These are phyloP conservation scores for Cucumis melo DNA, from an alignment of 306 rosid species.

Conservation along the genomic window DNA sequence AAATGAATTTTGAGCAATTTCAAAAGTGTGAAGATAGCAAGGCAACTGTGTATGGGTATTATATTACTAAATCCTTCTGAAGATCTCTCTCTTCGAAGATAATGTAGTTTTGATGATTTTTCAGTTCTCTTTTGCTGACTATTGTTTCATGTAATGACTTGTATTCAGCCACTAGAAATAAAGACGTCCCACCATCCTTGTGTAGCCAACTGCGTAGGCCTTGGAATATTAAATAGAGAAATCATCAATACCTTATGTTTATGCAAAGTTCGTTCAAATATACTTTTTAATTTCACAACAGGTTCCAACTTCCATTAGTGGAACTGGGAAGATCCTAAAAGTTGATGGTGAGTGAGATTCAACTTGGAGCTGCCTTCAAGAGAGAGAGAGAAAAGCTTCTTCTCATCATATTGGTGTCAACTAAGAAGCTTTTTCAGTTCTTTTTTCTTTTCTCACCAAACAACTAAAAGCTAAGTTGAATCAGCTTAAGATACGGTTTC, in stretches of 20 bases:
- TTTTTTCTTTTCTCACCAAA: neutral
- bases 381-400: neutral
- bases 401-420: neutral
- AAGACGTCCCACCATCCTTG: neutral
- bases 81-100: neutral
- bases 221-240: neutral
- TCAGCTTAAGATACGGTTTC: neutral
- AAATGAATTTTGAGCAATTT: neutral
- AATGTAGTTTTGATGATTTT: neutral
- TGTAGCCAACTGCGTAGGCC: neutral
- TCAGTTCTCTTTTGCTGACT: neutral
- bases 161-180: neutral
- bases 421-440: neutral
- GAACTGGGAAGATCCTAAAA: neutral
- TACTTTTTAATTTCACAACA: neutral
- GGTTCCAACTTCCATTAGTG: neutral
- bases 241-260: neutral
- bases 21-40: neutral
- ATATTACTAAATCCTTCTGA: slow-evolving; percentile 1
- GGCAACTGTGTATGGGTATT: neutral
- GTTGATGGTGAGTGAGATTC: neutral
- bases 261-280: neutral
- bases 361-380: neutral
- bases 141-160: neutral
- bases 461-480: neutral